Evolutionary conservation across 1,284 basidiomycete species (phyloP), one percentile per base, ranked within the genome.

Genomic region (Malassezia brasiliensis): DNA sequence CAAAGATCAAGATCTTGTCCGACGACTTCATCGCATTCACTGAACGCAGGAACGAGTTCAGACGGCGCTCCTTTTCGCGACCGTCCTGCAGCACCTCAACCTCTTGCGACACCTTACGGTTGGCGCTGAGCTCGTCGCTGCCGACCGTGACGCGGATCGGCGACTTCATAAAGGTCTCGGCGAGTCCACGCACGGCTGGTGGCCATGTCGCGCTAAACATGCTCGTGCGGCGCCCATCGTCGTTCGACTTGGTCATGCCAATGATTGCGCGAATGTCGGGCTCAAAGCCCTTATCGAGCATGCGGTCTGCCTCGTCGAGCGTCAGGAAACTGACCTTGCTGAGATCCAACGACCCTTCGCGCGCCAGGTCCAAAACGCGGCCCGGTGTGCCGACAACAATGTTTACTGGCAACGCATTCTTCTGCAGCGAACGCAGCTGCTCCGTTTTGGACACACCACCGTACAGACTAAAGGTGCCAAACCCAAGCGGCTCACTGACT

Each of bases 211-310:
- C 93, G 55, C 90, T 94, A 78, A 96, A 78, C 77, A 78, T 78
- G 56, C 69, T 73, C 5, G 77, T 78, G 60, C 75, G 71, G 42
- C 76, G 62, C 2, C 68, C 69, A 22, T 71, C 57, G 38, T 68
- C 63, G 50, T 66, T 60, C 64, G 85, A 85, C 30, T 85, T 85
- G 63, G 72, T 76, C 66, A 83, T 80, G 8, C 83, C 84, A 60
- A 98, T 91, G 69, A 99, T 98, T 54, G 82, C 82, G 47, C 90
- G 81, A 63, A 98, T 96, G 75, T 98, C 94, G 68, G 96, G 94
- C 78, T 99, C 94, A 76, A 99, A 99, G 0, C 94, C 94, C 69
- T 87, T 90, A 76, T 98, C 94, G 46, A 99, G 80, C 93, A 98
- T 96, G 44, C 93, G 82, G 77, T 99, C 93, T 1, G 93, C 93